Conservation (phyloP, 345 rosid genomes). For the Dimocarpus longan region DNA sequence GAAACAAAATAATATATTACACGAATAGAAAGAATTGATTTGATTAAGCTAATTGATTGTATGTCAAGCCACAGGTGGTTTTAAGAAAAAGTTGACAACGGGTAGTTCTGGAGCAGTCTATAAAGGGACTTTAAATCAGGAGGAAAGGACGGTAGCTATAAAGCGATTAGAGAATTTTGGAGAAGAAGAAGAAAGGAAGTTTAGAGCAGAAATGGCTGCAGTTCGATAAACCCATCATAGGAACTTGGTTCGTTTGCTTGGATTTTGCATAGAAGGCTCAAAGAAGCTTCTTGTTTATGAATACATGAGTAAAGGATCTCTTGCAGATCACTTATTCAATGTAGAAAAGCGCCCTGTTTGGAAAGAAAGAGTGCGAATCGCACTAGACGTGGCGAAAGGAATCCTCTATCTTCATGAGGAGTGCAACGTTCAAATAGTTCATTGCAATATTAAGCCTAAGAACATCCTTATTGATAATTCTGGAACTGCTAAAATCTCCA, state of each 20-base stretch:
- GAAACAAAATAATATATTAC: too few relatives aligned
- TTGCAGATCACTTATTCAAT: slow-evolving; percentile 11
- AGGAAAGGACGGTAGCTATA: slow-evolving; percentile 7
- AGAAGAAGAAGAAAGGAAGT: slow-evolving; percentile 24
- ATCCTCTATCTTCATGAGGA: slow-evolving; percentile 25
- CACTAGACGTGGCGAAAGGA: slow-evolving; percentile 9
- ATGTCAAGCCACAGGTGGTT: slow-evolving; percentile 28
- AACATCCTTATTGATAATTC: slow-evolving; percentile 25
- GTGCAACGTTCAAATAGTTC: slow-evolving; percentile 28
- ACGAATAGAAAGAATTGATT: too few relatives aligned
- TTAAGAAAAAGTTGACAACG: slow-evolving; percentile 20
- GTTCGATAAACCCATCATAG: slow-evolving; percentile 35
- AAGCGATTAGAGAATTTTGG: slow-evolving; percentile 25
- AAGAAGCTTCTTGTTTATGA: too few relatives aligned
- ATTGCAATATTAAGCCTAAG: not conserved
- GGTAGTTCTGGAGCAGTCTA: slow-evolving; percentile 29
- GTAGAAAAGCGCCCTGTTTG: not conserved
- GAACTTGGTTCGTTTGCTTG: slow-evolving; percentile 28
- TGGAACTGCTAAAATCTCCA: slow-evolving; percentile 20
- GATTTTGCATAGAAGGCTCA: too few relatives aligned
- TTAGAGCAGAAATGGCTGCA: slow-evolving; percentile 30
- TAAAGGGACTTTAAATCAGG: slow-evolving; percentile 19
- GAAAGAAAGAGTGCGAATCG: slow-evolving; percentile 25
- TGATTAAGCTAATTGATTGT: too few relatives aligned
- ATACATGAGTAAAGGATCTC: too few relatives aligned